phyloP scores from a whole-genome alignment of 2,329 filamentous ascomycete genomes.

The Neurospora sp. region DNA sequence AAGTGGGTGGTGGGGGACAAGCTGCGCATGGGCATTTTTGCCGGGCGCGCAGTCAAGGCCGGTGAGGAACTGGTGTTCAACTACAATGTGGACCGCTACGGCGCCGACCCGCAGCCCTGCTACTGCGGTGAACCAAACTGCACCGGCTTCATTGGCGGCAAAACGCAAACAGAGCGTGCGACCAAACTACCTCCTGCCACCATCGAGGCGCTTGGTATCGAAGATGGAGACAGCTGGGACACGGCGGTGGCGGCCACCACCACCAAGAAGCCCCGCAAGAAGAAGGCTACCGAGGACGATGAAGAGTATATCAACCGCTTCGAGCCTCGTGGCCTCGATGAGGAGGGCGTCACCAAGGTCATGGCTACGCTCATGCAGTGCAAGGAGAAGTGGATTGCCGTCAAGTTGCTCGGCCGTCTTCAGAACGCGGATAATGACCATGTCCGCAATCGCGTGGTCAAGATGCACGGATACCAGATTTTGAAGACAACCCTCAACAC shows the following conservation, averaged over 20 bases:
- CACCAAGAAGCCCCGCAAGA: slow-evolving; percentile 76
- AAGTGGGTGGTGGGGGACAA: slow-evolving; percentile 99
- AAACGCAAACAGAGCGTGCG: slow-evolving; percentile 91
- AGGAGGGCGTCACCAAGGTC: slow-evolving; percentile 80
- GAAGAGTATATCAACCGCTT: slow-evolving; percentile 92
- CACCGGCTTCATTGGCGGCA: slow-evolving; percentile 92
- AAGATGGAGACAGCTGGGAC: slow-evolving; percentile 87
- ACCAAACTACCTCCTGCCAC: slow-evolving; percentile 84
- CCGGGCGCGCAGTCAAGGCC: slow-evolving; percentile 69
- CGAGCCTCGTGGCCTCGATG: slow-evolving; percentile 67
- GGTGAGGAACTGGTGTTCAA: slow-evolving; percentile 98
- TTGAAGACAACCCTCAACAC: slow-evolving; percentile 76
- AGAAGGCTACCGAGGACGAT: slow-evolving; percentile 83
- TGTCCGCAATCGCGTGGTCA: slow-evolving; percentile 79
- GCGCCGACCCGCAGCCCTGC: slow-evolving; percentile 90
- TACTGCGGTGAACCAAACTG: slow-evolving; percentile 95
- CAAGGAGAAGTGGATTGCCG: slow-evolving; percentile 98
- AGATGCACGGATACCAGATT: slow-evolving; percentile 96
- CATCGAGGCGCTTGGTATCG: slow-evolving; percentile 92
- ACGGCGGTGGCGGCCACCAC: slow-evolving; percentile 54
- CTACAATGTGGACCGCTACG: slow-evolving; percentile 98
- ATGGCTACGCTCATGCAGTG: slow-evolving; percentile 96
- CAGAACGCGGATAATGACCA: slow-evolving; percentile 79
- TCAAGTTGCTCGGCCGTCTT: slow-evolving; percentile 85
- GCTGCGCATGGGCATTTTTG: slow-evolving; percentile 97